phyloP scores from a whole-genome alignment of 2,329 filamentous ascomycete species.

The Calonectria ilicicola region DNA sequence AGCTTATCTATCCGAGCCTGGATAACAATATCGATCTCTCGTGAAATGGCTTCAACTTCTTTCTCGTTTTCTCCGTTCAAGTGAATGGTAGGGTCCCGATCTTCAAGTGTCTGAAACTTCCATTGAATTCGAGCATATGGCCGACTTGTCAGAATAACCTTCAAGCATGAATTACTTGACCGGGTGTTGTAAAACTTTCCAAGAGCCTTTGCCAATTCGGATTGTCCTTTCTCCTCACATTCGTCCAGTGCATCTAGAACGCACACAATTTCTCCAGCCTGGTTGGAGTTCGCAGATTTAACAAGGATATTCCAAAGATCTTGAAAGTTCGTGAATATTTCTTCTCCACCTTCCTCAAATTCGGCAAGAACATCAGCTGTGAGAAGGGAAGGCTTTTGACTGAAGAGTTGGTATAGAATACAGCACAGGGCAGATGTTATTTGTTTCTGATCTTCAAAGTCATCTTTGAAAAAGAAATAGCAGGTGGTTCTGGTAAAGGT shows the following conservation, averaged over 20 bases:
- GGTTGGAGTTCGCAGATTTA: not conserved
- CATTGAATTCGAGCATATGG: not conserved
- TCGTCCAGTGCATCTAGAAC: not conserved
- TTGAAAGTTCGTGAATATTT: not conserved
- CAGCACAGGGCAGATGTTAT: not conserved
- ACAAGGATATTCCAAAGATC: not conserved
- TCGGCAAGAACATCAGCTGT: not conserved
- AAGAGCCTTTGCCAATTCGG: not conserved
- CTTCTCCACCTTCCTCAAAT: not conserved
- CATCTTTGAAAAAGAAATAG: not conserved
- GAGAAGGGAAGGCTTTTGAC: not conserved
- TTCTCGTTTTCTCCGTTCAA: not conserved
- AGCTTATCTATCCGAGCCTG: not conserved
- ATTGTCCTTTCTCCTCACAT: not conserved
- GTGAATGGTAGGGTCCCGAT: not conserved
- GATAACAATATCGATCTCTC: not conserved
- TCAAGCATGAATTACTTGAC: not conserved
- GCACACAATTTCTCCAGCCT: not conserved
- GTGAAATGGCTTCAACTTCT: not conserved
- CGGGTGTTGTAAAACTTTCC: not conserved
- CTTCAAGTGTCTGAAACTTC: not conserved
- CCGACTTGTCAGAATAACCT: not conserved
- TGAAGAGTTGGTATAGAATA: not conserved
- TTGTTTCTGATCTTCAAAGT: not conserved
- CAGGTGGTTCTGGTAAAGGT: not conserved